phyloP scores from a whole-genome alignment of 495 filamentous ascomycete genomes.

The Tuber indicum region DNA sequence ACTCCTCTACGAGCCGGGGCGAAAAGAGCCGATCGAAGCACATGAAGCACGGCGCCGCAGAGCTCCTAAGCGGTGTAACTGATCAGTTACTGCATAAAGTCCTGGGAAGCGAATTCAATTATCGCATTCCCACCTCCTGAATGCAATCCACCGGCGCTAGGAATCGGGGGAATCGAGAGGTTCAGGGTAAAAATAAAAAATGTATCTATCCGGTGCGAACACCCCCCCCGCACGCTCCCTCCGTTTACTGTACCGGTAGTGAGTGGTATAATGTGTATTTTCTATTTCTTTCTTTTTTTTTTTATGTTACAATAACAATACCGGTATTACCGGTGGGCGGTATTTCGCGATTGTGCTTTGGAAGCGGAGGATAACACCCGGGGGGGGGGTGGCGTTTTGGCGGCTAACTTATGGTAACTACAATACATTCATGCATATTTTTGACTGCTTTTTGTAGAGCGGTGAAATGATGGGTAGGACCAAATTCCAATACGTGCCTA shows the following conservation, averaged over 20 bases:
- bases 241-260: background rate
- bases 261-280: background rate
- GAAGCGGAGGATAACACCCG: background rate
- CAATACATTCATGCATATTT: background rate
- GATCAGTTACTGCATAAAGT: background rate
- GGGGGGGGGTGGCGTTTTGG: background rate
- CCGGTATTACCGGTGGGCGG: background rate
- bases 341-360: background rate
- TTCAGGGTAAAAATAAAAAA: background rate
- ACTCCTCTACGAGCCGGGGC: background rate
- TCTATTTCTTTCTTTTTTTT: background rate
- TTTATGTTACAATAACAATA: background rate
- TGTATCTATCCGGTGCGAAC: background rate
- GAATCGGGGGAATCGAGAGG: background rate
- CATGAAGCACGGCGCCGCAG: background rate
- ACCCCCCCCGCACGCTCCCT: background rate
- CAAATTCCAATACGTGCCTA: background rate
- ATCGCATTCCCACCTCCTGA: background rate
- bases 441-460: background rate
- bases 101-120: background rate
- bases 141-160: conserved; percentile 2
- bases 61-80: background rate
- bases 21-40: background rate
- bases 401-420: background rate
- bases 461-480: background rate